phyloP scores from a whole-genome alignment of 169 alveolate genomes.

The Babesia divergens region DNA sequence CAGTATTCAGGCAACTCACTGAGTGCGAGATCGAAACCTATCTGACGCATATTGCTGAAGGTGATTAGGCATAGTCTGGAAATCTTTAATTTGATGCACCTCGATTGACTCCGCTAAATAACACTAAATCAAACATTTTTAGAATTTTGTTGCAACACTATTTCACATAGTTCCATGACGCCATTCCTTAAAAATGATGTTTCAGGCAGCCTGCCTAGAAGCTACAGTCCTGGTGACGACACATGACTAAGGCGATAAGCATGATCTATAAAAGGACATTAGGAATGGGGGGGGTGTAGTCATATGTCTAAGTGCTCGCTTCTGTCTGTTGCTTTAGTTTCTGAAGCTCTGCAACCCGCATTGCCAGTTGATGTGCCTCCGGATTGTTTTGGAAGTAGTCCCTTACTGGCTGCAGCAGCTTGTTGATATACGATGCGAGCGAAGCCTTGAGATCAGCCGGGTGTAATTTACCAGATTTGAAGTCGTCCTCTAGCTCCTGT shows the following conservation, averaged over 20 bases:
- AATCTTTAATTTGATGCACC: no score
- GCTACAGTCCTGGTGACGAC: no score
- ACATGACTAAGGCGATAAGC: no score
- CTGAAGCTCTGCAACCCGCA: slow-evolving; percentile 44
- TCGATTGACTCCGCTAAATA: no score
- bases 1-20: slow-evolving; percentile 81
- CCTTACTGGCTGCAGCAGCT: slow-evolving; percentile 93
- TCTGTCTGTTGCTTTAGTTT: not conserved
- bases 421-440: slow-evolving; percentile 86
- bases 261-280: no score
- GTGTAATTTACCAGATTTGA: slow-evolving; percentile 85
- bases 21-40: slow-evolving; percentile 83
- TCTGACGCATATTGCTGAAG: slow-evolving; percentile 85
- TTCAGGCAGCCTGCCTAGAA: no score
- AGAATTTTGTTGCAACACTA: no score
- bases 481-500: slow-evolving; percentile 88
- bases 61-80: slow-evolving; percentile 76
- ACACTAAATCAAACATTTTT: no score
- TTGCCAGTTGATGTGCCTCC: slow-evolving; percentile 49
- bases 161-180: no score
- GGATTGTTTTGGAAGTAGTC: slow-evolving; percentile 86
- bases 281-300: no score
- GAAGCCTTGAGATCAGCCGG: slow-evolving; percentile 94
- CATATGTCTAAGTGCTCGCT: no score
- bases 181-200: no score